These are phyloP conservation scores for Globisporangium orthogonon DNA, from an alignment of 352 stramenopile species.

Conservation along the genomic window DNA sequence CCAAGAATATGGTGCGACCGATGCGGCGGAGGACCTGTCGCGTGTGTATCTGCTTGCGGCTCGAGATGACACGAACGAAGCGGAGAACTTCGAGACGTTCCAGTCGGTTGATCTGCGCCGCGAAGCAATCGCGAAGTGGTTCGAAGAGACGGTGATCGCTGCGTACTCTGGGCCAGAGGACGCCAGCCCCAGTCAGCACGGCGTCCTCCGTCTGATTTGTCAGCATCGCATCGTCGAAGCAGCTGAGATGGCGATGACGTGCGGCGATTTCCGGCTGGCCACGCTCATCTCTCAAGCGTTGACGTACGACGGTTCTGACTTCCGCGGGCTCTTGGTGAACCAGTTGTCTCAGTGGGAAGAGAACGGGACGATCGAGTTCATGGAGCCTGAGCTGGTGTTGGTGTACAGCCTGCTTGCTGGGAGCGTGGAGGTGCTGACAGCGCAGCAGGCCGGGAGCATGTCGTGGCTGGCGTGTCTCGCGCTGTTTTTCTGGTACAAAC, in stretches of 20 bases:
- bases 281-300: slow-evolving; percentile 58
- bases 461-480: slow-evolving; percentile 58
- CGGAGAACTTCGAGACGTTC: slow-evolving; percentile 61
- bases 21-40: slow-evolving; percentile 15
- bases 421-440: slow-evolving; percentile 49
- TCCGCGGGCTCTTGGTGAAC: slow-evolving; percentile 36
- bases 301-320: slow-evolving; percentile 45
- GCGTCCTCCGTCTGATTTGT: slow-evolving; percentile 34
- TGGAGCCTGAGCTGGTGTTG: slow-evolving; percentile 52
- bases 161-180: slow-evolving; percentile 7
- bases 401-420: slow-evolving; percentile 64
- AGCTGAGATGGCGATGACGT: slow-evolving; percentile 49
- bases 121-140: slow-evolving; percentile 72
- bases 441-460: slow-evolving; percentile 33
- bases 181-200: slow-evolving; percentile 17
- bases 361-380: slow-evolving; percentile 38
- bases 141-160: slow-evolving; percentile 41
- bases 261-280: slow-evolving; percentile 53
- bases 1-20: slow-evolving; percentile 49
- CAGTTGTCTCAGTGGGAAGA: slow-evolving; percentile 59
- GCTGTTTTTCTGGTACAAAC: slow-evolving; percentile 68
- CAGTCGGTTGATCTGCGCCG: slow-evolving; percentile 63
- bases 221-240: slow-evolving; percentile 57
- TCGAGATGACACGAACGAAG: slow-evolving; percentile 50
- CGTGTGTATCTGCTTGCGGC: slow-evolving; percentile 38